Conservation (phyloP, 345 rosid species). For the Abelmoschus esculentus region DNA sequence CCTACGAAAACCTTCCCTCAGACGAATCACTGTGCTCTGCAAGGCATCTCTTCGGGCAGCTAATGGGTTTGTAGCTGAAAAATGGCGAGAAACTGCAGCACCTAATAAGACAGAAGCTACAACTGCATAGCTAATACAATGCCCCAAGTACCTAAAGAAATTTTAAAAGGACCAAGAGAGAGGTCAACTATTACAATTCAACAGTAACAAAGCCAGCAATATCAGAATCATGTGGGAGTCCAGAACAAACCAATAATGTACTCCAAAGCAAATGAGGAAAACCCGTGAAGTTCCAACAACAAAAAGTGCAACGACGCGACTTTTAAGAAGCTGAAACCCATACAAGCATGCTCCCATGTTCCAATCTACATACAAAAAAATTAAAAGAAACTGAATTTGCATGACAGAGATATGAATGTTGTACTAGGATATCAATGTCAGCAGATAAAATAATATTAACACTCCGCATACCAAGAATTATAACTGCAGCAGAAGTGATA, state of each 20-base stretch:
- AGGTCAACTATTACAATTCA: constrained; percentile 14
- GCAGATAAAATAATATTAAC: constrained; percentile 13
- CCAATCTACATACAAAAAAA: constrained; percentile 63
- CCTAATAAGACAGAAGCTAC: constrained; percentile 93
- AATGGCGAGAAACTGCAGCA: constrained; percentile 92
- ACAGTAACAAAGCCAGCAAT: constrained; percentile 8
- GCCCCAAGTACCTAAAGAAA: constrained; percentile 82
- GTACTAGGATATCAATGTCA: constrained; percentile 6
- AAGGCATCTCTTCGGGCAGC: constrained; percentile 98
- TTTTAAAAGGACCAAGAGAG: constrained; percentile 13
- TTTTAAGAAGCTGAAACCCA: constrained; percentile 86
- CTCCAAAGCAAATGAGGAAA: constrained; percentile 97
- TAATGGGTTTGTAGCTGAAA: constrained; percentile 77
- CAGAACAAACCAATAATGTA: constrained; percentile 88
- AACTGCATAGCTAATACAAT: constrained; percentile 89
- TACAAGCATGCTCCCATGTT: constrained; percentile 98
- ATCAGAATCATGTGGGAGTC: constrained; percentile 9
- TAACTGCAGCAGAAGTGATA: constrained; percentile 87
- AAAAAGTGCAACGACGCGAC: constrained; percentile 81
- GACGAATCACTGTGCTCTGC: constrained; percentile 87
- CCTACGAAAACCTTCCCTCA: constrained; percentile 94
- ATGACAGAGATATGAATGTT: not conserved
- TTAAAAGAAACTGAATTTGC: constrained; percentile 14
- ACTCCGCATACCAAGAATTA: constrained; percentile 67
- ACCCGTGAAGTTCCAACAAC: constrained; percentile 88